phyloP scores from a whole-genome alignment of 176 grass and related monocot species.

The Juncus inflexus region DNA sequence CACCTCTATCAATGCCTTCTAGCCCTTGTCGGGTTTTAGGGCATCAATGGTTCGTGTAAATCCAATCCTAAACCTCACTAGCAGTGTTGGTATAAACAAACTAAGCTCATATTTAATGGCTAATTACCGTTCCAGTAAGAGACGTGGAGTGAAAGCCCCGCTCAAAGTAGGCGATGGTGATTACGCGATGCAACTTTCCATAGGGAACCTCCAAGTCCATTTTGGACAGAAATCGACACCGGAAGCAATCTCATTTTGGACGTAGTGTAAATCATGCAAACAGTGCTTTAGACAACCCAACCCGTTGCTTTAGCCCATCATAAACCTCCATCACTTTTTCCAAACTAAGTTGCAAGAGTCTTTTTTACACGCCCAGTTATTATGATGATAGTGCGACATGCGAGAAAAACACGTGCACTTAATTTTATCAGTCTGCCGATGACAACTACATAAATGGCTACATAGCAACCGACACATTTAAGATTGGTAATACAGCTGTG shows the following conservation, averaged over 20 bases:
- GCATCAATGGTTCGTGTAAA: background rate
- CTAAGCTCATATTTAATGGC: constrained; percentile 9
- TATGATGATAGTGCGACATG: background rate
- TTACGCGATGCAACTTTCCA: constrained; percentile 32
- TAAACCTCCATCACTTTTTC: constrained; percentile 13
- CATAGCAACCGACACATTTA: constrained; percentile 29
- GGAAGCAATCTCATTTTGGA: constrained; percentile 29
- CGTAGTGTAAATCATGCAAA: constrained; percentile 10
- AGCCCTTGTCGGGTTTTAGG: background rate
- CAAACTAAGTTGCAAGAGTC: background rate
- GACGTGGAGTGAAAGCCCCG: constrained; percentile 5
- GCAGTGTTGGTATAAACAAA: background rate
- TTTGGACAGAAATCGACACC: constrained; percentile 12
- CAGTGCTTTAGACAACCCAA: constrained; percentile 10
- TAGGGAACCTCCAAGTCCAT: constrained; percentile 20
- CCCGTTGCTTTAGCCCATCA: constrained; percentile 2
- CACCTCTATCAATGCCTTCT: background rate
- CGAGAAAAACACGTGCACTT: constrained; percentile 9
- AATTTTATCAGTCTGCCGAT: background rate
- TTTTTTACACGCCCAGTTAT: background rate
- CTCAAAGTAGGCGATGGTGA: background rate
- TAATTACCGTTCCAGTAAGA: background rate
- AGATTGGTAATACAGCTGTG: background rate
- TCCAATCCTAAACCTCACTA: background rate
- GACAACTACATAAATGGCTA: background rate